Percentiles rank a stretch among this genome's conserved stretches.
These are phyloP conservation scores for Haematococcus lacustris DNA, from an alignment of 139 green algal species.

Conservation along the genomic window DNA sequence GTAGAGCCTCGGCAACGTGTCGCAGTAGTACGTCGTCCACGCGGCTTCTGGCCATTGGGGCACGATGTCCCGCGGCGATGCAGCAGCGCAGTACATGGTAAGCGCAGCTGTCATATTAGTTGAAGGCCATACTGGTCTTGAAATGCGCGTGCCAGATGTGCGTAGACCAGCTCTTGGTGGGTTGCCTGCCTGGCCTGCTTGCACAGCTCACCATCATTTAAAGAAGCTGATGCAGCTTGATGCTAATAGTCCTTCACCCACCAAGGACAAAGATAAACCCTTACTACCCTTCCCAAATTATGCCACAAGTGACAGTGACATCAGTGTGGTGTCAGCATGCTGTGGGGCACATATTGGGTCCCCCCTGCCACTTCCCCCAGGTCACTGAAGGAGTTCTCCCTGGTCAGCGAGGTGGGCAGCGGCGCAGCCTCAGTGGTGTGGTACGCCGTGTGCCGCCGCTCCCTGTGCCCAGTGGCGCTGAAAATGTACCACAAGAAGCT, in stretches of 20 bases:
- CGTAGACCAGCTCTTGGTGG: background rate
- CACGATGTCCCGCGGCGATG: conserved; percentile 21
- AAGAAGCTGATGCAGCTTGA: too few relatives aligned
- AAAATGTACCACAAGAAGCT: conserved; percentile 71
- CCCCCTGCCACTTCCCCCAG: conserved; percentile 12
- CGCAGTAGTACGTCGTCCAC: too few relatives aligned
- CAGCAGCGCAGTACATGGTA: conserved; percentile 23
- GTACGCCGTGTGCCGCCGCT: conserved; percentile 48
- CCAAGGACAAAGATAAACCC: background rate
- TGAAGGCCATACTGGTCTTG: background rate
- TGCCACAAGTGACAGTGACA: background rate
- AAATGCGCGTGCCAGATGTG: background rate
- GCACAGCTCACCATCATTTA: too few relatives aligned
- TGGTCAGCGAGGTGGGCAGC: conserved; percentile 66
- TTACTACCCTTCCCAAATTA: background rate
- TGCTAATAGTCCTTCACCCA: too few relatives aligned
- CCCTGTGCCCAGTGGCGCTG: conserved; percentile 41
- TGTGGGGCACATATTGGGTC: background rate
- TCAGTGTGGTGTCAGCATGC: background rate
- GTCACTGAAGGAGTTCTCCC: conserved; percentile 58
- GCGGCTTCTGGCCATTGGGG: conserved; percentile 17
- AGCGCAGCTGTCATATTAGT: background rate
- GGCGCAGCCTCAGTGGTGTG: conserved; percentile 63
- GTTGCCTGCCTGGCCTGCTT: background rate
- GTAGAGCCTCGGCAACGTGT: too few relatives aligned